Evolutionary conservation across 352 stramenopile species (phyloP), one percentile per base, ranked within the genome.

Genomic region (Phytophthora hibernalis): DNA sequence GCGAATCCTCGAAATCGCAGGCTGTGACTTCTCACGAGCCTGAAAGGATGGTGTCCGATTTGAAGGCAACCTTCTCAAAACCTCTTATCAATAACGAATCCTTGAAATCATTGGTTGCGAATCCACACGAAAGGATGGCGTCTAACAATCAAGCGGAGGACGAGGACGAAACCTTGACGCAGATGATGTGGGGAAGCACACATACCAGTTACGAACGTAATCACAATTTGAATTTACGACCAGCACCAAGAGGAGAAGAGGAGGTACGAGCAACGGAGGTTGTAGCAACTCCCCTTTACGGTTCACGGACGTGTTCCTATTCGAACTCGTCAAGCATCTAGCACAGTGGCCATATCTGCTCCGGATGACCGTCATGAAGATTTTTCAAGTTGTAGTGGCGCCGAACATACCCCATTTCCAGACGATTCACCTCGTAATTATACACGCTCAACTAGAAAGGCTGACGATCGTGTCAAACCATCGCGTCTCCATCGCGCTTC

Each of bases 281-380:
- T 24, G 16, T 18, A 12, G 22, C 37, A 8, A 20, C 18, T 24
- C 28, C 68, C 63, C 7, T 76, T 76, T 58, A 63, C 20, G 21
- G 28, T 59, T 59, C 47, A 35, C n/a, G 79, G 79, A 1, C 65
- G 70, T 12, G 79, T 90, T 9, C 79, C 81, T 6, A 83, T 87
- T 10, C 74, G 79, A 37, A 40, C 22, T 33, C 59, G 42, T n/a
- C 22, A 24, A 11, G 4, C 22, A 11, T 52, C 59, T 4, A 38
- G 26, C 48, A 58, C 6, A 57, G 38, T 31, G 3, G n/a, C 10
- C 21, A 8, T 13, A 15, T 21, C 52, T 37, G 35, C 28, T 52
- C 45, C 30, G n/a, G 30, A 35, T 54, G 59, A 57, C 22, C 10
- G 26, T 24, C n/a, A 24, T 5, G 20, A 48, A 26, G 22, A 18